Base-by-base conservation (phyloP, 495 filamentous ascomycete genomes). In the Aspergillus sclerotioniger region DNA sequence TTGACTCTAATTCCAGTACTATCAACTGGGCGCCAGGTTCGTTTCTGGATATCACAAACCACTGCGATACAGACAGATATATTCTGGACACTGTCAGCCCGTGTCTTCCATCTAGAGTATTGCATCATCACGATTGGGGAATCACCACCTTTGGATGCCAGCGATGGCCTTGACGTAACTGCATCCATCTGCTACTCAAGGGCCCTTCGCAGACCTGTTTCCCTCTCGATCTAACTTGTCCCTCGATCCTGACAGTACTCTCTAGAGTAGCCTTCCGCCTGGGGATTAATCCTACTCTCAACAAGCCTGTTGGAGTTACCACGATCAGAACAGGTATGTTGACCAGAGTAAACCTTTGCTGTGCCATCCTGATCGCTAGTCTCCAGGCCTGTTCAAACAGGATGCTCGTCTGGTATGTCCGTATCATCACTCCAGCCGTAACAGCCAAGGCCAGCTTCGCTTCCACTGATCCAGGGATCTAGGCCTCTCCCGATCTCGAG, bases 381-480 rank as follows among this genome's bases (percentile, higher is more conserved):
- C n/a, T 12, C 6, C 35, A 43, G 55, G 55, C 6, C 32, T 57
- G 10, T 57, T 57, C 33, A 32, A 20, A 16, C 31, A 43, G 17
- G 46, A 51, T 20, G 32, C 19, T 4, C 47, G 51, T 33, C 20
- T 51, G 45, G 55, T 57, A 57, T 3, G 55, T 29, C 31, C 3
- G 0, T 21, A 16, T 17, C 46, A 15, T 15, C 9, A 8, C 9
- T 25, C 0, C n/a, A 2, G 25, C 25, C 5, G 25, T 25, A 16
- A 28, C 2, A 35, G 9, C 10, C 13, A 3, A 20, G 5, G 6
- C 20, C 20, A 10, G 17, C 12, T 41, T 62, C 4, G 48, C 41
- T 8, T 12, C 13, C 7, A 17, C 45, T 10, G 44, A 73, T 66
- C 78, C 78, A 3, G 76, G 78, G 13, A 67, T 81, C 17, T 54